Conservation (phyloP, 176 grass and related monocot genomes). For the Pontederia paniculata region DNA sequence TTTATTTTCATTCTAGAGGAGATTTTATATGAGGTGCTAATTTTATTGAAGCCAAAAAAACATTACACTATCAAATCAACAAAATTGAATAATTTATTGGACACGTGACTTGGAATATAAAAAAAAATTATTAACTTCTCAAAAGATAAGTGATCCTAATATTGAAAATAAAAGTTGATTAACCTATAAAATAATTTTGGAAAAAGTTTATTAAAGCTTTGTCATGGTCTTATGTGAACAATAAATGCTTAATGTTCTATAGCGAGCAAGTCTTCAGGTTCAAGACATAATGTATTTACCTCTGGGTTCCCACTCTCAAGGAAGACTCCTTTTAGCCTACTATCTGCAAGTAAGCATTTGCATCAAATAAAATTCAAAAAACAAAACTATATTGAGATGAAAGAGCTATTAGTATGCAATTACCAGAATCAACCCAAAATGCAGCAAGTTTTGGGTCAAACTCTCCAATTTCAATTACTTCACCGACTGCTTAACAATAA, state of each 20-base stretch:
- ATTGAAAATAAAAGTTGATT: no score
- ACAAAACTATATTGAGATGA: not conserved
- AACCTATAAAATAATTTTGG: no score
- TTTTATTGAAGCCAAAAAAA: no score
- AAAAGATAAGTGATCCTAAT: no score
- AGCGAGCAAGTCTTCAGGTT: not conserved
- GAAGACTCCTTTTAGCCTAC: conserved; percentile 80
- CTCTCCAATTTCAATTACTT: conserved; percentile 77
- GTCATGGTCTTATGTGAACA: not conserved
- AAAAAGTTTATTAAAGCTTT: no score
- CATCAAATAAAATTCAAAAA: conserved; percentile 10
- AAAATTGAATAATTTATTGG: no score
- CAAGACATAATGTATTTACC: conserved; percentile 32
- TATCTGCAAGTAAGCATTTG: conserved; percentile 32
- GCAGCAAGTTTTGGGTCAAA: conserved; percentile 75
- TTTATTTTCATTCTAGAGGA: no score
- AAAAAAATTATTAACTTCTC: no score
- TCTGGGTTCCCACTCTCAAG: conserved; percentile 91
- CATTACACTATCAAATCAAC: no score
- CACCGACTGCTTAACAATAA: conserved; percentile 56
- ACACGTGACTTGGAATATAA: no score
- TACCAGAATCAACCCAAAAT: conserved; percentile 93
- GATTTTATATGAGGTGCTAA: no score
- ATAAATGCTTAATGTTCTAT: not conserved
- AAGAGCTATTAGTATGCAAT: conserved; percentile 1